These are phyloP conservation scores for Fraxinus baroniana DNA, from an alignment of 305 asterid species.

Conservation along the genomic window DNA sequence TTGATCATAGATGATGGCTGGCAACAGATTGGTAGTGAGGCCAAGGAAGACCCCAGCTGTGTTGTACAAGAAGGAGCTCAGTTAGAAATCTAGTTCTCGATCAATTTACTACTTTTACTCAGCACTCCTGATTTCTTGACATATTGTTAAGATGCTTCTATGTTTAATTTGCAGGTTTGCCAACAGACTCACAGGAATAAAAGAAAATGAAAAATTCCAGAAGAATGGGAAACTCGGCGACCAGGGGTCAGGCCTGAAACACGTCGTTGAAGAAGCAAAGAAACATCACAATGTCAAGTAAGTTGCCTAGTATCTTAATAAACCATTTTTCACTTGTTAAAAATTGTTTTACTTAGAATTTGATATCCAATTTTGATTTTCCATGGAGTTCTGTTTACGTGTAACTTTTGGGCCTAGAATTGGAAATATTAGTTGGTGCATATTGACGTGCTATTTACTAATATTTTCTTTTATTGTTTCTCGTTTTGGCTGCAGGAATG, in stretches of 20 bases:
- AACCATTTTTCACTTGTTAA: neutral
- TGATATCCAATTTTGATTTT: neutral
- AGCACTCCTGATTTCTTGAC: too few relatives aligned
- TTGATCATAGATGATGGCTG: constrained; percentile 98
- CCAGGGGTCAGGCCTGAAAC: too few relatives aligned
- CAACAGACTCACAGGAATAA: constrained; percentile 34
- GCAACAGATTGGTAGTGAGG: constrained; percentile 89
- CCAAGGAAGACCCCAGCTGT: constrained; percentile 51
- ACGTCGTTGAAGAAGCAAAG: too few relatives aligned
- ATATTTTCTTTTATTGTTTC: neutral
- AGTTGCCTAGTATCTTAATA: constrained; percentile 12
- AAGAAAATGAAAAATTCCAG: too few relatives aligned
- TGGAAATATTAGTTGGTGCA: neutral
- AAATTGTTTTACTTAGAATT: neutral
- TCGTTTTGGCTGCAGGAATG: constrained; percentile 30
- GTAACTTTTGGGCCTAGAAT: neutral
- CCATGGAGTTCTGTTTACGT: too few relatives aligned
- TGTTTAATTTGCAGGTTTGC: constrained; percentile 70
- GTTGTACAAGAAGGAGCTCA: constrained; percentile 98
- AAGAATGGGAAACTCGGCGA: too few relatives aligned
- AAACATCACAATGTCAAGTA: constrained; percentile 43
- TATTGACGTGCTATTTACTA: neutral
- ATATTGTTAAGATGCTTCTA: neutral
- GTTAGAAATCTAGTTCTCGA: constrained; percentile 43
- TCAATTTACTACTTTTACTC: too few relatives aligned